A percentile compares a stretch with the other conserved stretches of the same genome.
Conservation (phyloP, 1,284 basidiomycete genomes). For the Ganoderma lingzhi region DNA sequence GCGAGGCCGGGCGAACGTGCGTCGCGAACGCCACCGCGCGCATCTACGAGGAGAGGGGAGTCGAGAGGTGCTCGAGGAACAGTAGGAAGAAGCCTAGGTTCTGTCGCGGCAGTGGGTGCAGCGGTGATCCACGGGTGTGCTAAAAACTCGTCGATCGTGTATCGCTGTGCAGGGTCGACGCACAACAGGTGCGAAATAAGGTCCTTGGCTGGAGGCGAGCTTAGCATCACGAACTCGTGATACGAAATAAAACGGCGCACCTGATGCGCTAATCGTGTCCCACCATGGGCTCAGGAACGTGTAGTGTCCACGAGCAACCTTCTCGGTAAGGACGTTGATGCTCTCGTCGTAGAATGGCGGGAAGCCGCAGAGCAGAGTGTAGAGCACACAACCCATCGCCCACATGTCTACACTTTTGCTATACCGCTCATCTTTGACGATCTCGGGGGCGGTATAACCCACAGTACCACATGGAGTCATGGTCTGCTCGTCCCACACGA, state of each 20-base stretch:
- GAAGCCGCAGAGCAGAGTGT: constrained; percentile 98
- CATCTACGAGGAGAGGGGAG: constrained; percentile 88
- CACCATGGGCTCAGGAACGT: constrained; percentile 99
- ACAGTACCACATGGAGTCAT: constrained; percentile 99
- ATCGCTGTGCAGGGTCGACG: constrained; percentile 94
- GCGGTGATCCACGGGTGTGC: constrained; percentile 95
- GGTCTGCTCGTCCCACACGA: constrained; percentile 99
- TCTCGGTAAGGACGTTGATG: constrained; percentile 97
- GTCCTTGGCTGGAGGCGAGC: constrained; percentile 80
- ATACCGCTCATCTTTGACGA: constrained; percentile 99
- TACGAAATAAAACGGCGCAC: constrained; percentile 50
- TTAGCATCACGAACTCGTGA: constrained; percentile 26
- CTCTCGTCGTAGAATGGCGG: constrained; percentile 99
- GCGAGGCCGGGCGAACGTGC: constrained; percentile 93
- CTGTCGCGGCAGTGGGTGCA: constrained; percentile 65
- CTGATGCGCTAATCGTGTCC: constrained; percentile 91
- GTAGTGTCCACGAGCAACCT: constrained; percentile 97
- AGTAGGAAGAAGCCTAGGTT: constrained; percentile 59
- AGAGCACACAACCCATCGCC: constrained; percentile 98
- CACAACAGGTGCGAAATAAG: constrained; percentile 95
- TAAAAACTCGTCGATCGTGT: constrained; percentile 98
- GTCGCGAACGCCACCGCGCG: constrained; percentile 83
- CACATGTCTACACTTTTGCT: constrained; percentile 99
- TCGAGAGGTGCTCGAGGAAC: constrained; percentile 71
- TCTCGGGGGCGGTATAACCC: constrained; percentile 99